phyloP scores from a whole-genome alignment of 2,329 filamentous ascomycete genomes.

The Pestalotiopsis fici region DNA sequence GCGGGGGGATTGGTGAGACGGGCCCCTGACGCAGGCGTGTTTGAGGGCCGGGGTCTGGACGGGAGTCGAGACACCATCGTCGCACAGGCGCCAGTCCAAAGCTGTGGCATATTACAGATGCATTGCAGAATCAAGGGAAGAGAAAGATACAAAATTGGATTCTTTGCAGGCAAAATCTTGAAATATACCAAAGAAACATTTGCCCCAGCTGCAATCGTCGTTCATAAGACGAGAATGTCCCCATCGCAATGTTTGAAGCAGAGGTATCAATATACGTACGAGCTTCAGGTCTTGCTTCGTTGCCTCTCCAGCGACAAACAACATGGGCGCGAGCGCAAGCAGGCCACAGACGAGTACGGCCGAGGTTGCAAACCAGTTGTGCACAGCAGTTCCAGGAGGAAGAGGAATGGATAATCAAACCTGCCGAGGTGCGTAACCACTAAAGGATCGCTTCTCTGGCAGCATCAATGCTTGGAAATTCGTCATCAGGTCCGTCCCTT shows the following conservation, averaged over 20 bases:
- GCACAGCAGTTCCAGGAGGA: neutral
- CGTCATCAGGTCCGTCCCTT: neutral
- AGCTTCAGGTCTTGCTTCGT: neutral
- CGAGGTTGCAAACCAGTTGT: neutral
- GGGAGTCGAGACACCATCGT: conserved; percentile 6
- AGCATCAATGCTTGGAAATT: neutral
- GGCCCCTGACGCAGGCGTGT: conserved; percentile 24
- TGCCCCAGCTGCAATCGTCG: neutral
- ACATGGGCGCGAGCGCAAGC: neutral
- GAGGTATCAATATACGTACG: neutral
- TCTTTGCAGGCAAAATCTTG: no score
- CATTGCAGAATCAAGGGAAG: neutral
- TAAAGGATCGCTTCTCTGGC: neutral
- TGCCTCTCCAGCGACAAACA: neutral
- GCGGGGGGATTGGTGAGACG: conserved; percentile 20
- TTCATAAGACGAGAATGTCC: neutral
- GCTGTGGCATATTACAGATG: neutral
- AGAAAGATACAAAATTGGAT: neutral
- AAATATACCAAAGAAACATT: neutral
- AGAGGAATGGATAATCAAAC: neutral
- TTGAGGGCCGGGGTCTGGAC: conserved; percentile 19
- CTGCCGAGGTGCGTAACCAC: no score
- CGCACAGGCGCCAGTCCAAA: no score
- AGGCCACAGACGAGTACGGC: neutral
- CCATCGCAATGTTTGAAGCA: neutral